Evolutionary conservation across 2,329 filamentous ascomycete species (phyloP).

Genomic region (Pseudogymnoascus sp.): DNA sequence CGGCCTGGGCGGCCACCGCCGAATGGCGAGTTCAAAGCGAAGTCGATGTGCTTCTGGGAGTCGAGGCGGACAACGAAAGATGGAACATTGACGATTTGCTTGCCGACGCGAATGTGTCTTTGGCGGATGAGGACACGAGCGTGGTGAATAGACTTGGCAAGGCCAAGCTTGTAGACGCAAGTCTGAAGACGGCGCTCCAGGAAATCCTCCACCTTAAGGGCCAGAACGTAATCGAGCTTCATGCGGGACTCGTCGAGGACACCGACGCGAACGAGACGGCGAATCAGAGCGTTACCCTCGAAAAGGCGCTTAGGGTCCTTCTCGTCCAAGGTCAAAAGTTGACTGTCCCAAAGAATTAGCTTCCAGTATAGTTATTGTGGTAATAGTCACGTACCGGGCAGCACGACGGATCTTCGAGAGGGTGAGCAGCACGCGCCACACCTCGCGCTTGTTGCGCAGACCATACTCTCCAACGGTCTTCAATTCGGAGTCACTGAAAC

Average conservation of each 20-base stretch:
- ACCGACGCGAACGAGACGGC: slow-evolving; percentile 98
- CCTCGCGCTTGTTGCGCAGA: slow-evolving; percentile 99
- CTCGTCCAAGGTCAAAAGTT: slow-evolving; percentile 99
- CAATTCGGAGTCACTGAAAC: slow-evolving; percentile 86
- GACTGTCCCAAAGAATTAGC: slow-evolving; percentile 47
- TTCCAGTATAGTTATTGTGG: slow-evolving; percentile 13
- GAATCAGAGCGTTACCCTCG: slow-evolving; percentile 99
- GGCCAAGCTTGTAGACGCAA: slow-evolving; percentile 99
- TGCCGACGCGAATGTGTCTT: slow-evolving; percentile 99
- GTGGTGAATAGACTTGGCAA: slow-evolving; percentile 99
- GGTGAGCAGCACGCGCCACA: slow-evolving; percentile 98
- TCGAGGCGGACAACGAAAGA: slow-evolving; percentile 99
- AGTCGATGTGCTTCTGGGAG: slow-evolving; percentile 99
- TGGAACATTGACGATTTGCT: slow-evolving; percentile 99
- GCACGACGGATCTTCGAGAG: slow-evolving; percentile 99
- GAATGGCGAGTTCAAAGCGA: slow-evolving; percentile 93
- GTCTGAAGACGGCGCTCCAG: slow-evolving; percentile 99
- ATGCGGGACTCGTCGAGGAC: slow-evolving; percentile 99
- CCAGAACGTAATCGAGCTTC: slow-evolving; percentile 99
- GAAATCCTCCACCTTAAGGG: slow-evolving; percentile 99
- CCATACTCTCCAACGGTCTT: slow-evolving; percentile 99
- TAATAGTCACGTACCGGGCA: slow-evolving; percentile 67
- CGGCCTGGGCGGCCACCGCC: slow-evolving; percentile 94
- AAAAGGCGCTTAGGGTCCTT: slow-evolving; percentile 99
- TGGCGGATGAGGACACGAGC: slow-evolving; percentile 99